These are phyloP conservation scores for Glycine latifolia DNA, from an alignment of 306 rosid genomes.

Conservation along the genomic window DNA sequence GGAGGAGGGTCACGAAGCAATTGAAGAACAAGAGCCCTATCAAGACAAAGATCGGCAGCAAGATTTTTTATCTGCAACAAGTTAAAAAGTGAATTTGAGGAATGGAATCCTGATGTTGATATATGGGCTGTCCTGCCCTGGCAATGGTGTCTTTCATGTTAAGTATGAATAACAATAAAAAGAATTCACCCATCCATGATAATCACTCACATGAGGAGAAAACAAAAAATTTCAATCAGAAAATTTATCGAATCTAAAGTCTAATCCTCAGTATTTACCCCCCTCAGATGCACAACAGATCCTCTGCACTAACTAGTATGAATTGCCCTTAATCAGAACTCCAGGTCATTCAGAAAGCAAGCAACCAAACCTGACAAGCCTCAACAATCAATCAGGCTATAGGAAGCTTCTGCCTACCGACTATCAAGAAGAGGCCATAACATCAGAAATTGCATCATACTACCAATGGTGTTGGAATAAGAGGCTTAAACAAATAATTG, in stretches of 20 bases:
- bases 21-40: conserved; percentile 79
- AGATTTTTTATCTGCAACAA: conserved; percentile 79
- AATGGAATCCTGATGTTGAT: conserved; percentile 33
- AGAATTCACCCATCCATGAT: background rate
- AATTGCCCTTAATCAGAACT: background rate
- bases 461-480: background rate
- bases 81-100: conserved; percentile 28
- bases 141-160: conserved; percentile 21
- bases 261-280: no score
- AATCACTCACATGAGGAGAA: background rate
- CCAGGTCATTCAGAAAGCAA: conserved; percentile 6
- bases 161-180: conserved; percentile 19
- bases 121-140: background rate
- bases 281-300: no score
- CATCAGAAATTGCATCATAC: background rate
- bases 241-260: background rate
- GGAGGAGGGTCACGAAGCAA: conserved; percentile 95
- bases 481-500: background rate
- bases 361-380: conserved; percentile 4
- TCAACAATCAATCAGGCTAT: conserved; percentile 22
- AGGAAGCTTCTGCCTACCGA: background rate
- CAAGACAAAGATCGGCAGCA: conserved; percentile 94
- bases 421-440: background rate
- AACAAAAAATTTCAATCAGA: background rate
- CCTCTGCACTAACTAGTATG: background rate